Conservation (phyloP, 495 filamentous ascomycete genomes). For the Neurospora sp. region DNA sequence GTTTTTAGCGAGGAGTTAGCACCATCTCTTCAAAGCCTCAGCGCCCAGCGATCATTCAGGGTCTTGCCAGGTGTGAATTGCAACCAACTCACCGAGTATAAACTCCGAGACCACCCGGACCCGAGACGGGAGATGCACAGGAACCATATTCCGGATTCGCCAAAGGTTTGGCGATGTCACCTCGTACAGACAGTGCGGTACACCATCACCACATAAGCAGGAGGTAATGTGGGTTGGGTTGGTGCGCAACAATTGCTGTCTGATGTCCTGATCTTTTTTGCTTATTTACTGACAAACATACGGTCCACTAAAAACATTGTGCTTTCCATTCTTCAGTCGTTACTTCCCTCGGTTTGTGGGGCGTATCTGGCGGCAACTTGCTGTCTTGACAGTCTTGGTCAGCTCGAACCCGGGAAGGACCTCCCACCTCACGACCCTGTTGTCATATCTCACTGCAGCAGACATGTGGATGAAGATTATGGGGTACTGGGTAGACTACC, state of each 20-base stretch:
- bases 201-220: neutral
- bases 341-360: neutral
- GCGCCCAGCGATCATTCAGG: neutral
- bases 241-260: neutral
- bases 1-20: neutral
- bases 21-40: neutral
- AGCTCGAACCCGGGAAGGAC: neutral
- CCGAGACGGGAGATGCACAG: neutral
- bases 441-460: neutral
- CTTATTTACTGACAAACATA: neutral
- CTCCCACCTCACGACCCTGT: neutral
- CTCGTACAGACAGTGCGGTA: neutral
- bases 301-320: neutral
- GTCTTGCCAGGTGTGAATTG: neutral
- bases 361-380: neutral
- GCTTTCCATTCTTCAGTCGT: neutral
- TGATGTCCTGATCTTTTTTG: neutral
- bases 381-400: neutral
- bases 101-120: neutral
- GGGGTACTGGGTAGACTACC: neutral
- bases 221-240: neutral
- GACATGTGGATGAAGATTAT: neutral
- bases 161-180: neutral
- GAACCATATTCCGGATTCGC: neutral
- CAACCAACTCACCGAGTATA: neutral